Percentiles rank a stretch among this genome's conserved stretches.
These are phyloP conservation scores for Tuber aestivum DNA, from an alignment of 495 filamentous ascomycete species.

Conservation along the genomic window DNA sequence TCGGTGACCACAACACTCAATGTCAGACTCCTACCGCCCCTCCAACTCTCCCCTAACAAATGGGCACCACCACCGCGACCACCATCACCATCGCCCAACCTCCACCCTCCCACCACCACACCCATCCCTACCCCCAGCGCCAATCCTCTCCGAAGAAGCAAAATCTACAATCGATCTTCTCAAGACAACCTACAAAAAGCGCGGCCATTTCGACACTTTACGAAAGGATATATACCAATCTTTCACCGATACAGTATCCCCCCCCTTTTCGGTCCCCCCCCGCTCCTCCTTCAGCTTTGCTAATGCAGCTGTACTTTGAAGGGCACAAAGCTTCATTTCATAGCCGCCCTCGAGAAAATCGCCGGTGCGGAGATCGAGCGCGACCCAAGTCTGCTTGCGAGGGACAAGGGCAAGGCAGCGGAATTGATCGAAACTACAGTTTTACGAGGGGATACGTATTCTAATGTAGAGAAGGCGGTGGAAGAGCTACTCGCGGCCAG, in stretches of 20 bases:
- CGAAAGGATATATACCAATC: conserved; percentile 61
- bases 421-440: conserved; percentile 63
- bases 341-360: conserved; percentile 51
- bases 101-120: conserved; percentile 14
- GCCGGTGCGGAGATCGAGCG: conserved; percentile 62
- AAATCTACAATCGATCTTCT: conserved; percentile 26
- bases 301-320: conserved; percentile 8
- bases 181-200: conserved; percentile 56
- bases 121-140: conserved; percentile 14
- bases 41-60: conserved; percentile 26
- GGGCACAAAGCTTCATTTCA: conserved; percentile 45
- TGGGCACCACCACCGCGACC: conserved; percentile 20
- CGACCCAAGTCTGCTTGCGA: conserved; percentile 58
- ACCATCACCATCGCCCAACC: conserved; percentile 8
- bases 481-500: conserved; percentile 49
- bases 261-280: conserved; percentile 41
- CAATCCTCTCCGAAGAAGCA: conserved; percentile 27
- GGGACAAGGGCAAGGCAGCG: conserved; percentile 62
- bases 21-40: conserved; percentile 32
- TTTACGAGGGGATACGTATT: conserved; percentile 60
- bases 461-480: conserved; percentile 53
- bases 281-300: conserved; percentile 3
- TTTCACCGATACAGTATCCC: conserved; percentile 52
- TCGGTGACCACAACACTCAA: conserved; percentile 28
- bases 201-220: conserved; percentile 62